Base-by-base conservation (phyloP, 202 grass and related monocot genomes). In the Panicum hallii region DNA sequence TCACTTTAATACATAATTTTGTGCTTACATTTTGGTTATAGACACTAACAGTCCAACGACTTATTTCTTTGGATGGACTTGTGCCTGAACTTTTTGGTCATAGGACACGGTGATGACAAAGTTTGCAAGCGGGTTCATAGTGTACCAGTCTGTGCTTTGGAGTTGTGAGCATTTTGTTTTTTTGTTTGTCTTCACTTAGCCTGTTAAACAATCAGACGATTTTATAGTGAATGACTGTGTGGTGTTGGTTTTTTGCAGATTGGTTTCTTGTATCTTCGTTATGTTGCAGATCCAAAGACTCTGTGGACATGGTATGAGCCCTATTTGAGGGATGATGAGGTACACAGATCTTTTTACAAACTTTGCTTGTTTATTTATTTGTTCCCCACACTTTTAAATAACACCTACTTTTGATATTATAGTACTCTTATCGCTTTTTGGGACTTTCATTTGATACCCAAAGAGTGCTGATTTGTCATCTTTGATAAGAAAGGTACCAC, bases 231-330 rank as follows among this genome's bases (percentile, higher is more conserved):
- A 73, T 92, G 72, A 87, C 70, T 17, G 19, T 22, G 30, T 66
- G 15, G 32, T 81, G 1, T 45, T 66, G 44, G 22, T 46, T 46
- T 81, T 49, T 77, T 93, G 79, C 86, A 99, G 97, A 78, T 99
- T 81, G 93, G 97, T 36, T 97, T 97, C 77, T 77, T 94, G 67
- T 94, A 99, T 91, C 87, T 99, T 75, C 88, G 93, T 4, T 93
- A 97, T 87, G 91, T 91, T 85, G 97, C 90, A 34, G 97, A 99
- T 70, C 87, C 93, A 30, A 99, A 94, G 84, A 87, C 58, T 64
- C 70, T 99, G 38, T 99, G 97, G 97, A 95, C 78, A 19, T 99
- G 97, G 97, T 96, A 88, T 78, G 91, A 99, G 58, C 97, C 93
- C 58, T 97, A 99, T 79, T 85, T 99, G 69, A 99, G 91, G 80